phyloP scores from a whole-genome alignment of 352 stramenopile species.

The Peronospora belbahrii region DNA sequence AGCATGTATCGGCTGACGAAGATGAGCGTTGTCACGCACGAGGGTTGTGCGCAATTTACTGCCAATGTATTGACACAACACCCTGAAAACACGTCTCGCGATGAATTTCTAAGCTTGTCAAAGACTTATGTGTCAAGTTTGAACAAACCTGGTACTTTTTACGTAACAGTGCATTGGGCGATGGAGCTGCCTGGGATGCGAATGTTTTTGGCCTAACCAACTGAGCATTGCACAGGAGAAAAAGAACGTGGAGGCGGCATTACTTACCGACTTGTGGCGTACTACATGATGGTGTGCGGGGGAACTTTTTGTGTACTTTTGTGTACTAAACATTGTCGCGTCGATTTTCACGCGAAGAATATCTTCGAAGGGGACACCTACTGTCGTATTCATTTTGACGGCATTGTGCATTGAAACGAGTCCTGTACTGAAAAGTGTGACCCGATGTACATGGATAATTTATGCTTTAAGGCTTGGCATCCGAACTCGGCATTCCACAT shows the following conservation, averaged over 20 bases:
- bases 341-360: conserved; percentile 75
- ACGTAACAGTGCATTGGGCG: conserved; percentile 63
- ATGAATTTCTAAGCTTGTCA: conserved; percentile 39
- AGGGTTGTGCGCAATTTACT: conserved; percentile 70
- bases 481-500: conserved; percentile 55
- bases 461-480: conserved; percentile 62
- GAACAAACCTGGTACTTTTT: conserved; percentile 67
- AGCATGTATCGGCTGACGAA: conserved; percentile 52
- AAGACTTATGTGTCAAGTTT: conserved; percentile 37
- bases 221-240: conserved; percentile 15
- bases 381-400: conserved; percentile 63
- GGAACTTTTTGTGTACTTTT: conserved; percentile 72
- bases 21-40: conserved; percentile 52
- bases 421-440: conserved; percentile 79
- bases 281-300: conserved; percentile 45
- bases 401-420: conserved; percentile 68
- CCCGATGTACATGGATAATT: conserved; percentile 78
- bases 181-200: conserved; percentile 62
- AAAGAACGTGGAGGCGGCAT: conserved; percentile 21
- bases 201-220: conserved; percentile 44
- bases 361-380: conserved; percentile 86
- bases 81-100: conserved; percentile 46
- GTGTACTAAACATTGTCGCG: conserved; percentile 77
- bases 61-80: conserved; percentile 53
- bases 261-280: conserved; percentile 53